phyloP scores from a whole-genome alignment of 1,284 basidiomycete species.

The Heliocybe sulcata region DNA sequence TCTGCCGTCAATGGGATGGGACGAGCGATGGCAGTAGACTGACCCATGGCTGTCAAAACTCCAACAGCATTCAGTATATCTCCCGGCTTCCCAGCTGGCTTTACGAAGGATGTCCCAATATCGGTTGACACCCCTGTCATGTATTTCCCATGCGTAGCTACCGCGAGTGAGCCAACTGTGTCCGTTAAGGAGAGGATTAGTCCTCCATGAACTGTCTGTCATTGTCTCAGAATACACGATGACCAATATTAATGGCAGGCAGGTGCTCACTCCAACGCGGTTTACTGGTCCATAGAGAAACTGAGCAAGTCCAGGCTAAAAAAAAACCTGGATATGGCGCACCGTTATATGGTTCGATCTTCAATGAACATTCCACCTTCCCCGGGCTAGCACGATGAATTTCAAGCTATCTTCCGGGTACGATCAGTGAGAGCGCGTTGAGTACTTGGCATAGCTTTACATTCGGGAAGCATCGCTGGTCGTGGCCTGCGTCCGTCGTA shows the following conservation, averaged over 20 bases:
- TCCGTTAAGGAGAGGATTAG: conserved; percentile 81
- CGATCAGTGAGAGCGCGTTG: neutral
- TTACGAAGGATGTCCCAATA: conserved; percentile 78
- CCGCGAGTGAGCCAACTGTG: conserved; percentile 77
- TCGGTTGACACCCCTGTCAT: conserved; percentile 90
- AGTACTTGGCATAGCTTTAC: conserved; percentile 30
- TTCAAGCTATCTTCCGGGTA: conserved; percentile 38
- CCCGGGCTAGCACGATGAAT: conserved; percentile 62
- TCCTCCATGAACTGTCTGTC: conserved; percentile 71
- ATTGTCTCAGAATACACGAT: neutral
- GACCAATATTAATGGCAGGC: neutral
- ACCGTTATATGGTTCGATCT: conserved; percentile 71
- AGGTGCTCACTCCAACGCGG: conserved; percentile 56
- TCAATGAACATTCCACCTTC: conserved; percentile 55
- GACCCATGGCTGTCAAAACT: conserved; percentile 57
- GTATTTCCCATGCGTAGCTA: conserved; percentile 75
- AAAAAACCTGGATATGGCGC: conserved; percentile 16
- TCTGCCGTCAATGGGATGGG: neutral
- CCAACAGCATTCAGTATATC: conserved; percentile 60
- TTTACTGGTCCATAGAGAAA: conserved; percentile 38
- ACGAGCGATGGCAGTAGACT: conserved; percentile 14
- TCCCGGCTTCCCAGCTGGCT: conserved; percentile 59
- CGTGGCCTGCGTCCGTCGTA: conserved; percentile 51
- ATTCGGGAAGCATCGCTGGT: conserved; percentile 71
- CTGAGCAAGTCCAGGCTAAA: neutral